Conservation (phyloP, 164 flowering plant species). For the grape (Vitis vinifera) region DNA sequence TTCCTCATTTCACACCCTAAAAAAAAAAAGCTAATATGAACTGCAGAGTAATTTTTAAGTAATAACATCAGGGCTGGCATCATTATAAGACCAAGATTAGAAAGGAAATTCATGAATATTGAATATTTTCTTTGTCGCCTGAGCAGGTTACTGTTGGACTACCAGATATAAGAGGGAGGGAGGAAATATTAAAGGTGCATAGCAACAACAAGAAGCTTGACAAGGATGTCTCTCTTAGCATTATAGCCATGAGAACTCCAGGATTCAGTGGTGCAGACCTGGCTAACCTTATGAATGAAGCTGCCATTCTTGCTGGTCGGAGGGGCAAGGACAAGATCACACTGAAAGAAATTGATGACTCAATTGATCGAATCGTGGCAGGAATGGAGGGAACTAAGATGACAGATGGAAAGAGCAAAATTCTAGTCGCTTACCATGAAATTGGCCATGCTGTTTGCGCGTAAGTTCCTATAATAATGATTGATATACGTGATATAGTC, state of each 20-base stretch:
- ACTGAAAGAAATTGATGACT: slow-evolving; percentile 63
- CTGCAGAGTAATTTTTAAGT: too few relatives aligned
- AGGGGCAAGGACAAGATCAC: slow-evolving; percentile 66
- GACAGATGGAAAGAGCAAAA: slow-evolving; percentile 80
- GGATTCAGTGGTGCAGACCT: slow-evolving; percentile 84
- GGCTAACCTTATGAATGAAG: slow-evolving; percentile 83
- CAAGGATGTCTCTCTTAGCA: slow-evolving; percentile 47
- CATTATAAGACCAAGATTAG: too few relatives aligned
- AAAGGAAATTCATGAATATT: too few relatives aligned
- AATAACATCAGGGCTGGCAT: too few relatives aligned
- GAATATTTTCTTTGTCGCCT: neutral
- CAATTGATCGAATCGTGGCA: slow-evolving; percentile 71
- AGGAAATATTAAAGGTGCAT: slow-evolving; percentile 66
- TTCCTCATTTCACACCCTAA: too few relatives aligned
- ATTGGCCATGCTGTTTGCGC: slow-evolving; percentile 73
- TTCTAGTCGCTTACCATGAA: slow-evolving; percentile 77
- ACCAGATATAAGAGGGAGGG: slow-evolving; percentile 77
- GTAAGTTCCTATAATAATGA: slow-evolving; percentile 31
- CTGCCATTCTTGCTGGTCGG: slow-evolving; percentile 79
- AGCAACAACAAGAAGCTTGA: slow-evolving; percentile 66
- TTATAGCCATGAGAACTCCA: slow-evolving; percentile 72
- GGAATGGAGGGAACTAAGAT: slow-evolving; percentile 84
- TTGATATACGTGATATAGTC: neutral
- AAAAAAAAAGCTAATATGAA: too few relatives aligned
- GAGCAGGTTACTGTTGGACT: slow-evolving; percentile 57